Conservation (phyloP, 2,329 filamentous ascomycete species). For the Emergomyces orientalis region DNA sequence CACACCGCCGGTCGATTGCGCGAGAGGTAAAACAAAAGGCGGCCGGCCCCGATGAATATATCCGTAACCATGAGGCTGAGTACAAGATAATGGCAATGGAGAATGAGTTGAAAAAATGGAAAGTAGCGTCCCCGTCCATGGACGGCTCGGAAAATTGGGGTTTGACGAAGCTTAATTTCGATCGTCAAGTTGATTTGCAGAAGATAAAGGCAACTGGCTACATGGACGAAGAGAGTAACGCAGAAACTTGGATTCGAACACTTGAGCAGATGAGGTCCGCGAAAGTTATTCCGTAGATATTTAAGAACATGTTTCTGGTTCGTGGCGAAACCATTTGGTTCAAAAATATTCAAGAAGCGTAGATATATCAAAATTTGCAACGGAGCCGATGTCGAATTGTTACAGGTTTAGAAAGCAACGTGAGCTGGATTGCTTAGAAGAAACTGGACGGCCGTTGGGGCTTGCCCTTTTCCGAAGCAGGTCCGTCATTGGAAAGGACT, state of each 20-base stretch:
- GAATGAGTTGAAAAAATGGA: constrained; percentile 12
- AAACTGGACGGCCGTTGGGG: neutral
- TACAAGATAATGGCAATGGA: constrained; percentile 12
- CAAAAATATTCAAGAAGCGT: neutral
- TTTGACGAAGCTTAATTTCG: constrained; percentile 12
- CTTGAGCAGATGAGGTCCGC: constrained; percentile 13
- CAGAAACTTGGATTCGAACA: constrained; percentile 10
- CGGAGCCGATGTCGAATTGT: neutral
- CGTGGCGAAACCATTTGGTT: neutral
- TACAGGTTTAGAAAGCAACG: too few species aligned
- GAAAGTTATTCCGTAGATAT: constrained; percentile 11
- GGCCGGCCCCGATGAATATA: constrained; percentile 13
- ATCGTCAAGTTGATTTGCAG: constrained; percentile 12
- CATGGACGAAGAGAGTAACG: constrained; percentile 10
- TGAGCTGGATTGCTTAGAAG: neutral
- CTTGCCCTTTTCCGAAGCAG: neutral
- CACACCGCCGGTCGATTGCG: constrained; percentile 12
- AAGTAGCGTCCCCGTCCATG: constrained; percentile 12
- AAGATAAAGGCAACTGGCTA: constrained; percentile 13
- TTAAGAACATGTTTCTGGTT: neutral
- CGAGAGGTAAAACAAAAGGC: constrained; percentile 7
- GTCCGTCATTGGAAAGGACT: too few species aligned
- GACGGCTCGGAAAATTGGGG: constrained; percentile 16
- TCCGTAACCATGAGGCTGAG: constrained; percentile 9
- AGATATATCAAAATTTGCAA: neutral